phyloP scores from a whole-genome alignment of 2,329 filamentous ascomycete genomes.

The Delphinella strobiligena region DNA sequence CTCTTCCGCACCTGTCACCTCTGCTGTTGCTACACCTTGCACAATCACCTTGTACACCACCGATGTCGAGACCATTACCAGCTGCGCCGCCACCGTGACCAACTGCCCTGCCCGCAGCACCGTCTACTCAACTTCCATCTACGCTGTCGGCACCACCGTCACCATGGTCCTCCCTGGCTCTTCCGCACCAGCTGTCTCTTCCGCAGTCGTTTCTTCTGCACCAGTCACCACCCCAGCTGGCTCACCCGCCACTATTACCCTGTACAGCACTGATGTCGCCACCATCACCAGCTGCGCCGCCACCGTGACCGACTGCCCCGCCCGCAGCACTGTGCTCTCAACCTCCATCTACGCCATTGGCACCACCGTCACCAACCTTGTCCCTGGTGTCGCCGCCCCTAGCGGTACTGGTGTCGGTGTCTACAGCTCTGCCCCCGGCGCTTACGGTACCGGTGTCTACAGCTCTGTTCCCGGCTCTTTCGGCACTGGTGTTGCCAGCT shows the following conservation, averaged over 20 bases:
- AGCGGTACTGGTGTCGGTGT: no score
- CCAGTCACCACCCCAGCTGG: conserved; percentile 4
- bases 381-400: no score
- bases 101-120: conserved; percentile 5
- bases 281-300: conserved; percentile 9
- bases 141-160: conserved; percentile 5
- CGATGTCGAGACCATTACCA: conserved; percentile 7
- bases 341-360: conserved; percentile 2
- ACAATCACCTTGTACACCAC: conserved; percentile 11
- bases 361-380: conserved; percentile 17
- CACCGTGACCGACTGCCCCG: conserved; percentile 8
- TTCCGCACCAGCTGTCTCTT: no score
- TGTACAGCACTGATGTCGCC: conserved; percentile 7
- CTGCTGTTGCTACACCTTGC: no score
- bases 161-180: no score
- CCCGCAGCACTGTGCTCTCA: neutral
- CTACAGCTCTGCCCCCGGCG: no score
- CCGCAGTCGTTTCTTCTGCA: no score
- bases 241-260: conserved; percentile 8
- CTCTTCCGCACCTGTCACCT: no score
- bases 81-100: conserved; percentile 7
- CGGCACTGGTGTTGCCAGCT: conserved; percentile 7
- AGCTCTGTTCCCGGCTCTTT: conserved; percentile 9
- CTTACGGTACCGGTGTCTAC: conserved; percentile 4
- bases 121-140: neutral